Conservation (phyloP, 1,284 basidiomycete genomes). For the Tilletia setariae region DNA sequence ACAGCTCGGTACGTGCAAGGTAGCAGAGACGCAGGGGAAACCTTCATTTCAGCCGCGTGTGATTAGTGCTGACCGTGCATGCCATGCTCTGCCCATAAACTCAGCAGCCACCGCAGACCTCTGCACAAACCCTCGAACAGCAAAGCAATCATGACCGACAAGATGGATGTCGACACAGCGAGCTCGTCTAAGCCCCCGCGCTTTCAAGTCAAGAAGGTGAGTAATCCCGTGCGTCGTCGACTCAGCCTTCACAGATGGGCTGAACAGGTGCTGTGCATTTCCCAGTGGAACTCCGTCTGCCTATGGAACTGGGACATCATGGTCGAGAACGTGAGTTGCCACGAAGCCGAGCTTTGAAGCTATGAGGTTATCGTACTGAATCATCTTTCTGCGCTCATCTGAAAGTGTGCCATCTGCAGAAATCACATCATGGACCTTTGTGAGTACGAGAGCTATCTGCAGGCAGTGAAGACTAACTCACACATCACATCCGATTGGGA, state of each 20-base stretch:
- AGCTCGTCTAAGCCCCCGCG: constrained; percentile 36
- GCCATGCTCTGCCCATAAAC: too few species aligned
- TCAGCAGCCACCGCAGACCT: too few species aligned
- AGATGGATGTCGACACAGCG: constrained; percentile 20
- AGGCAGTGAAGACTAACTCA: too few species aligned
- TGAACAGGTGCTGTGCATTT: not conserved
- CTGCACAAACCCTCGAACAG: not conserved
- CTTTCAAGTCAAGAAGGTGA: constrained; percentile 54
- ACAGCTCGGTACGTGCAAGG: too few species aligned
- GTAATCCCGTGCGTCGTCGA: not conserved
- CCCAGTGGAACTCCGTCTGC: constrained; percentile 52
- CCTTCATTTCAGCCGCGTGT: too few species aligned
- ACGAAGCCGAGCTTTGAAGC: too few species aligned
- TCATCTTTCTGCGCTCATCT: not conserved
- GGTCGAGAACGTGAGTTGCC: constrained; percentile 45
- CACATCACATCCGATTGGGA: too few species aligned
- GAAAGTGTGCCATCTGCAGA: constrained; percentile 53
- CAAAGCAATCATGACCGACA: constrained; percentile 16
- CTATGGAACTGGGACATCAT: constrained; percentile 54
- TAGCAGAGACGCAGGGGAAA: too few species aligned
- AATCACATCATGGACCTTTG: constrained; percentile 55
- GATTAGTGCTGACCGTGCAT: too few species aligned
- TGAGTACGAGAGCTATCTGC: constrained; percentile 25
- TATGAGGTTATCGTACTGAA: too few species aligned
- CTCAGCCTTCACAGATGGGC: not conserved